Percentiles rank a stretch among this genome's conserved stretches.
Evolutionary conservation across 2,329 filamentous ascomycete species (phyloP).

Genomic region (Camptophora hylomeconis): DNA sequence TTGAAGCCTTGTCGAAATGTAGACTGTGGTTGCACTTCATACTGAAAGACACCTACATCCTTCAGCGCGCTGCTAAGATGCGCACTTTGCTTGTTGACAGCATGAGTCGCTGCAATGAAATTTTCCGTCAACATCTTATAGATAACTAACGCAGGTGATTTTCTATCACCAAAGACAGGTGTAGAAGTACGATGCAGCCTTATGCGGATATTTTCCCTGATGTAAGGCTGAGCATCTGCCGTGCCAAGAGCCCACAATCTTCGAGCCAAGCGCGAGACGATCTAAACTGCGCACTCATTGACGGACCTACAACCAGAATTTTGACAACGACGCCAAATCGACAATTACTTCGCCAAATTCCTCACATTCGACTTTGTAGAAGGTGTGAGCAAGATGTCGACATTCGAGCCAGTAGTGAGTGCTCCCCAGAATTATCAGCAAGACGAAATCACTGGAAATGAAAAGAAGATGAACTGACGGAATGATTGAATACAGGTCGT

Average conservation of each 20-base stretch:
- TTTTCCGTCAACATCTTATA: conserved; percentile 34
- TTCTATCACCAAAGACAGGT: too few relatives aligned
- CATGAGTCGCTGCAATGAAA: conserved; percentile 33
- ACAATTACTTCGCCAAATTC: conserved; percentile 7
- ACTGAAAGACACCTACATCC: conserved; percentile 77
- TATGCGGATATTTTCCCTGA: too few relatives aligned
- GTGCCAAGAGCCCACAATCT: too few relatives aligned
- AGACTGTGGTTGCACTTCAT: conserved; percentile 66
- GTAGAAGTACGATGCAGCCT: too few relatives aligned
- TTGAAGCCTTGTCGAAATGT: conserved; percentile 72
- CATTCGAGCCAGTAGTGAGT: conserved; percentile 55
- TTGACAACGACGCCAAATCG: conserved; percentile 12
- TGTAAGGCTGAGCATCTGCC: too few relatives aligned
- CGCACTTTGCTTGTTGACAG: conserved; percentile 21
- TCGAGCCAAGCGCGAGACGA: too few relatives aligned
- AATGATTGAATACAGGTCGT: conserved; percentile 55
- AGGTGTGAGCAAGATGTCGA: conserved; percentile 43
- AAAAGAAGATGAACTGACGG: conserved; percentile 26
- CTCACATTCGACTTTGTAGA: too few relatives aligned
- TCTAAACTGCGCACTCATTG: conserved; percentile 1
- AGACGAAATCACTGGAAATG: background rate
- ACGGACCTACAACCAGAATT: conserved; percentile 5
- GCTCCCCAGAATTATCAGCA: conserved; percentile 7
- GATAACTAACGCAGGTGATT: background rate
- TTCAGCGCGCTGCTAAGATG: conserved; percentile 41